Evolutionary conservation across 352 stramenopile species (phyloP).

Genomic region (Phytophthora lateralis): DNA sequence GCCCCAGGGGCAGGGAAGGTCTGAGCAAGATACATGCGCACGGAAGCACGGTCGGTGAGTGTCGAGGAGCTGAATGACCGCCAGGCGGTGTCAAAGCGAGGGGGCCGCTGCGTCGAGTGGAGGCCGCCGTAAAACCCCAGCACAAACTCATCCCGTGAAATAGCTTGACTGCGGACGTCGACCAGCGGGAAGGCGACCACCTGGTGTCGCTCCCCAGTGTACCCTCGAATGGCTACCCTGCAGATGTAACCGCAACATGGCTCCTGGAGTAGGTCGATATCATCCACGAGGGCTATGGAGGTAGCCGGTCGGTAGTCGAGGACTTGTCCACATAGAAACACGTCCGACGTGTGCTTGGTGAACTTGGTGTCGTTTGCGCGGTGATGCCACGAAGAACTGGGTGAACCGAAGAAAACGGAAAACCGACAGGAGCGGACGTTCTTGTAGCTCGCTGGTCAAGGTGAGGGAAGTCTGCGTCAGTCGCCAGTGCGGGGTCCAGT

Average conservation of each 20-base stretch:
- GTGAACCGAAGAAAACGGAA: slow-evolving; percentile 16
- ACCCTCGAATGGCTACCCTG: slow-evolving; percentile 1
- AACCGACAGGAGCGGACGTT: slow-evolving; percentile 7
- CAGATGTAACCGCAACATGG: slow-evolving; percentile 5
- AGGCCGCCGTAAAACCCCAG: slow-evolving; percentile 4
- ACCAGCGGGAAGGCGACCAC: slow-evolving; percentile 2
- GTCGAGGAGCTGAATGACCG: neutral
- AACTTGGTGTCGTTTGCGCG: slow-evolving; percentile 9
- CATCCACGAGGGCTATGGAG: slow-evolving; percentile 3
- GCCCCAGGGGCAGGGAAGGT: neutral
- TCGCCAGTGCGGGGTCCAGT: slow-evolving; percentile 8
- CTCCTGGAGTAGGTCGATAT: slow-evolving; percentile 7
- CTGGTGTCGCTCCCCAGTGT: neutral
- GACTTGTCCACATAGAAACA: slow-evolving; percentile 11
- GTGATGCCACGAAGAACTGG: slow-evolving; percentile 2
- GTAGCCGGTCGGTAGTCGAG: neutral
- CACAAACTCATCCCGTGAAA: slow-evolving; percentile 2
- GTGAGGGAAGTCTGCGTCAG: slow-evolving; percentile 2
- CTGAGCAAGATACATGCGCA: neutral
- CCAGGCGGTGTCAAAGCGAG: slow-evolving; percentile 1
- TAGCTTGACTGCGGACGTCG: neutral
- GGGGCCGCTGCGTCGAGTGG: neutral
- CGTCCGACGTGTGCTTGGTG: slow-evolving; percentile 9
- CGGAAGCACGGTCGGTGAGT: neutral
- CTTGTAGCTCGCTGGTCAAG: neutral